These are phyloP conservation scores for Saccharum hybrid DNA, from an alignment of 202 grass and related monocot species.

Conservation along the genomic window DNA sequence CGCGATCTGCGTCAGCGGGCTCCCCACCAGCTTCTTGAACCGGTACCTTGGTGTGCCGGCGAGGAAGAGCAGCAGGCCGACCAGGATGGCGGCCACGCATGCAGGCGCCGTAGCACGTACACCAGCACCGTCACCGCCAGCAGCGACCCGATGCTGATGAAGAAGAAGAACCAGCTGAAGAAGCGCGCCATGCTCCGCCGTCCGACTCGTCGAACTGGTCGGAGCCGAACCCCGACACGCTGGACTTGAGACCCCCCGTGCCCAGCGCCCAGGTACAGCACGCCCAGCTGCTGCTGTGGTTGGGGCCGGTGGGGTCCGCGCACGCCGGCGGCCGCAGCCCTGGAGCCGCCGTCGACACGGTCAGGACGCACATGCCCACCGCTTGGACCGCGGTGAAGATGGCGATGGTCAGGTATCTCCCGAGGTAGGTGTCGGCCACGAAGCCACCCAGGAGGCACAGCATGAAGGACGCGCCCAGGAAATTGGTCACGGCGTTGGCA, in stretches of 20 bases:
- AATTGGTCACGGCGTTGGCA: not conserved
- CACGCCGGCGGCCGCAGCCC: not conserved
- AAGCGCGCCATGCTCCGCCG: not conserved
- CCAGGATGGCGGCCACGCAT: not conserved
- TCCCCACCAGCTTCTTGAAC: not conserved
- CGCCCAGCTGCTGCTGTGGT: not conserved
- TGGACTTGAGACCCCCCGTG: not conserved
- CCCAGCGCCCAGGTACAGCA: not conserved
- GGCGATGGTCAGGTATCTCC: not conserved
- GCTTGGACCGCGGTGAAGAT: not conserved
- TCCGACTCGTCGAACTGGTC: conserved; percentile 5
- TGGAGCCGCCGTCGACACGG: not conserved
- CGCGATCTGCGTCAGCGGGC: not conserved
- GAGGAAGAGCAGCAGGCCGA: not conserved
- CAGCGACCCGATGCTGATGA: not conserved
- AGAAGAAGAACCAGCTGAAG: not conserved
- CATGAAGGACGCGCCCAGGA: conserved; percentile 1
- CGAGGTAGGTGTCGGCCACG: not conserved
- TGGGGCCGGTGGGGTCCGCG: too few species aligned
- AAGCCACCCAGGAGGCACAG: not conserved
- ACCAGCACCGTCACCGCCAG: not conserved
- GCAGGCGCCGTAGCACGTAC: not conserved
- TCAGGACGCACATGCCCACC: not conserved
- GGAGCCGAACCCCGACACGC: not conserved
- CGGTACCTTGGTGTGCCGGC: not conserved